Evolutionary conservation across 2,329 filamentous ascomycete species (phyloP), one percentile per base, ranked within the genome.

Genomic region (Aaosphaeria arxii): DNA sequence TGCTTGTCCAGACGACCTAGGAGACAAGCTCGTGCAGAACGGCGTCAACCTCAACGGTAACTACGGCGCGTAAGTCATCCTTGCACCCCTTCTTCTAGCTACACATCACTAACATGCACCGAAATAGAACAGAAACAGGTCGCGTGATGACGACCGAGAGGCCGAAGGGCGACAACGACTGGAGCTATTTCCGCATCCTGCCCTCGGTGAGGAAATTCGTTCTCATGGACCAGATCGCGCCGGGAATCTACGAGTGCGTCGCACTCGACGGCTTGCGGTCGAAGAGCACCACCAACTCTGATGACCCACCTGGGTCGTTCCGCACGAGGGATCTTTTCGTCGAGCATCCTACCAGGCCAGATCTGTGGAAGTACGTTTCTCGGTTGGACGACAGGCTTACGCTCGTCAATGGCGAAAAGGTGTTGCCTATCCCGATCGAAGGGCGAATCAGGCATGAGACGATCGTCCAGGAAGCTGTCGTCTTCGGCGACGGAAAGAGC

Each of bases 111-210:
- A 28, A 45, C 43, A 24, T 24, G 17, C 17, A 24, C 17, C 17
- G 17, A 24, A 24, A 36, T 13, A 79, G 76, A 2, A 86, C 83
- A 0, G 83, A 87, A 59, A 80, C 77, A 1, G 82, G 82, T 5
- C 77, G 82, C 56, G 63, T 86, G 11, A 84, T 84, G 79, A 84
- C 80, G 1, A 83, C 81, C 0, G 77, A 79, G 53, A 71, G 83
- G 7, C 71, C 75, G 0, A 59, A 62, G 3, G 75, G 68, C 1
- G 83, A 86, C 60, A 76, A 75, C 39, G 77, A 72, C 3, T 87
- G 83, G 84, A 79, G 83, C 56, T 86, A 84, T 52, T 64, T 84
- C n/a, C 70, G 77, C 2, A 69, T 73, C 0, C 60, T 73, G 1
- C 64, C 71, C 0, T 57, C 63, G 11, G 66, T 76, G 4, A 63